phyloP scores from a whole-genome alignment of 2,329 filamentous ascomycete genomes.

The Achaetomium macrosporum region DNA sequence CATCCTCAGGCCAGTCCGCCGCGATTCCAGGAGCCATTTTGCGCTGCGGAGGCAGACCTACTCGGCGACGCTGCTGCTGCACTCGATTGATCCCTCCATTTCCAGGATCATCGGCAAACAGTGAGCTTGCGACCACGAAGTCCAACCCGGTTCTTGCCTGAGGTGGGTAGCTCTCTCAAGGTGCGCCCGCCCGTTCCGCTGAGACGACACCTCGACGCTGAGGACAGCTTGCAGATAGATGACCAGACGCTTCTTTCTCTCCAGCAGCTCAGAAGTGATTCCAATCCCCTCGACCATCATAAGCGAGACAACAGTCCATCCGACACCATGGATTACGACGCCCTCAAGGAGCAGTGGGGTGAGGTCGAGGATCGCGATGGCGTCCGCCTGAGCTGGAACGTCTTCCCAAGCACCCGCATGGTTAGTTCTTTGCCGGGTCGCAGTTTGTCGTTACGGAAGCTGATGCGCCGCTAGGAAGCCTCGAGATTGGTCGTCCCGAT shows the following conservation, averaged over 20 bases:
- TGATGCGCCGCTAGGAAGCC: slow-evolving; percentile 61
- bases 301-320: neutral
- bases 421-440: slow-evolving; percentile 41
- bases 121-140: neutral
- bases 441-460: slow-evolving; percentile 20
- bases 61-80: neutral
- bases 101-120: neutral
- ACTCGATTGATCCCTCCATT: neutral
- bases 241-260: neutral
- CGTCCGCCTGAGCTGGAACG: slow-evolving; percentile 95
- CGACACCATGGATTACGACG: slow-evolving; percentile 76
- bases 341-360: slow-evolving; percentile 91
- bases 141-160: neutral
- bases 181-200: slow-evolving; percentile 10
- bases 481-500: slow-evolving; percentile 93
- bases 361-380: slow-evolving; percentile 96
- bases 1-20: slow-evolving; percentile 5
- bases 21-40: slow-evolving; percentile 8
- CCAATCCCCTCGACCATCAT: neutral
- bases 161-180: slow-evolving; percentile 1
- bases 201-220: slow-evolving; percentile 9
- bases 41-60: neutral
- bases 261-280: neutral
- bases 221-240: slow-evolving; percentile 18
- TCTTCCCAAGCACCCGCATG: slow-evolving; percentile 97